phyloP scores from a whole-genome alignment of 495 filamentous ascomycete species.

The Astrothelium subdiscretum region DNA sequence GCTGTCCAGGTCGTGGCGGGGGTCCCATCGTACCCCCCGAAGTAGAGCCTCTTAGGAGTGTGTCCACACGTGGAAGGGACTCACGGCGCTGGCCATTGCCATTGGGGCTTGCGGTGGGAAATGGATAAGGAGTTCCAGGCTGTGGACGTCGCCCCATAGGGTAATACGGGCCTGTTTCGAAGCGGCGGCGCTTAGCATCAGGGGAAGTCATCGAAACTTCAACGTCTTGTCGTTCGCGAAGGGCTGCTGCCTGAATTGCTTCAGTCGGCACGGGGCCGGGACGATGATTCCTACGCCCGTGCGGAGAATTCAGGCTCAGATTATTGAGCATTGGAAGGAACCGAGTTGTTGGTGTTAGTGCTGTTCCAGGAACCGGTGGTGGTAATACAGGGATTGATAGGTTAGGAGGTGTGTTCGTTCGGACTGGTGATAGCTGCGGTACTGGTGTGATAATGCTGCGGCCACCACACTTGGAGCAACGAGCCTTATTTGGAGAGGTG shows the following conservation, averaged over 20 bases:
- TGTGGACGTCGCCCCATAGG: not conserved
- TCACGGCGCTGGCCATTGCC: not conserved
- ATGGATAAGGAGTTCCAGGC: constrained; percentile 18
- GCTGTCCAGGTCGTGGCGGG: constrained; percentile 20
- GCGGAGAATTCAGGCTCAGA: constrained; percentile 25
- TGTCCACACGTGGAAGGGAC: constrained; percentile 4
- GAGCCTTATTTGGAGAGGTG: constrained; percentile 24
- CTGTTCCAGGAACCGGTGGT: constrained; percentile 19
- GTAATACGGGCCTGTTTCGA: not conserved
- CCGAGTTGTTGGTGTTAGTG: constrained; percentile 22
- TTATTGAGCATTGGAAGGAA: constrained; percentile 34
- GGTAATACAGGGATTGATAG: constrained; percentile 23
- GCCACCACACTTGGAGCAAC: constrained; percentile 53
- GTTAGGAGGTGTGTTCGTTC: not conserved
- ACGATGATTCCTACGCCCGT: constrained; percentile 17
- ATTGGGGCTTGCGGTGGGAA: not conserved
- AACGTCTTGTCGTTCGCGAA: not conserved
- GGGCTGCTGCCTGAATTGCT: not conserved
- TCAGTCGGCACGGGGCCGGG: not conserved
- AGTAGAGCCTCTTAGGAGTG: not conserved
- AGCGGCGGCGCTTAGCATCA: constrained; percentile 24
- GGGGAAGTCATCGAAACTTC: constrained; percentile 6
- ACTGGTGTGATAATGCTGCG: constrained; percentile 44
- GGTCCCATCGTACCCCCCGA: constrained; percentile 7
- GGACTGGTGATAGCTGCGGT: constrained; percentile 22